Evolutionary conservation across 495 filamentous ascomycete species (phyloP), one percentile per base, ranked within the genome.

Genomic region (Xylaria grammica): DNA sequence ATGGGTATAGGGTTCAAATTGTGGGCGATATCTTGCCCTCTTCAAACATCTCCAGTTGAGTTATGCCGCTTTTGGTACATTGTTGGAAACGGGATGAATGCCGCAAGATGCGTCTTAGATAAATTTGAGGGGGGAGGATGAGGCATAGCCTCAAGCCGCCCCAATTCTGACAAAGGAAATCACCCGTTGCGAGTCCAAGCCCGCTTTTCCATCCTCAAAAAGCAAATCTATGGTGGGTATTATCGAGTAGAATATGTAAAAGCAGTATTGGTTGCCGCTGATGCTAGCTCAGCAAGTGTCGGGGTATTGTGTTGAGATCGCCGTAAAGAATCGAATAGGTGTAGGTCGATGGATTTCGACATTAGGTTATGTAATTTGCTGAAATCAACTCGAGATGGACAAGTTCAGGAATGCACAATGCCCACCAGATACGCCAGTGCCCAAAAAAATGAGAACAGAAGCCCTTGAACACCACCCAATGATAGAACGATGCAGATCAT

Each of bases 221-320:
- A 69, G 55, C 67, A 70, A 72, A 57, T 79, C 75, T 79, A 77
- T 79, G 73, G 55, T 69, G 74, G 77, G 77, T 76, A 76, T 76
- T 77, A 73, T 76, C 65, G 72, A 77, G 75, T 66, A 67, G 65
- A 68, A 71, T 54, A 60, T 34, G 60, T 65, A 74, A 74, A 73
- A 57, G 65, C 62, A 60, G 67, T 66, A 65, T 63, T 56, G 64
- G 50, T 70, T 57, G 66, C 65, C 57, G 59, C 62, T 57, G 60
- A 65, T 67, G 61, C 51, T 65, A 49, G 69, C 66, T 65, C 68
- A 68, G 66, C 58, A 19, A 44, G 62, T 52, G 56, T 65, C 29
- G 67, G 72, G 72, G 72, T 71, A 72, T 69, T 66, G 42, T 42
- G 44, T 32, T 50, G 30, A 64, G 53, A 64, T 64, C 22, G 62